Evolutionary conservation across 352 stramenopile genomes (phyloP).

Genomic region (Discostella stelligera): DNA sequence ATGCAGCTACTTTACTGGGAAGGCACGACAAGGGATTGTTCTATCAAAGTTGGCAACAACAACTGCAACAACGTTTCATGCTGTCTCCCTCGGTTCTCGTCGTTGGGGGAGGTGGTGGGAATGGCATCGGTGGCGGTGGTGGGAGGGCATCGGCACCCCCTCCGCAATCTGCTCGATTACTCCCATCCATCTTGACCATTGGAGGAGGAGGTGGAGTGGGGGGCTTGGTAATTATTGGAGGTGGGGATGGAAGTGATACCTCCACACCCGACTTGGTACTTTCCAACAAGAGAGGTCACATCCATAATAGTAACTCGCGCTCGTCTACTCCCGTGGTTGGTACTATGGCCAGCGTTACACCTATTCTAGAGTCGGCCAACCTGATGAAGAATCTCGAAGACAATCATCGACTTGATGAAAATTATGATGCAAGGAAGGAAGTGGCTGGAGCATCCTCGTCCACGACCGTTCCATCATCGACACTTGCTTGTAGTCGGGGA

Average conservation of each 20-base stretch:
- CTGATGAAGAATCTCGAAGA: neutral
- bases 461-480: neutral
- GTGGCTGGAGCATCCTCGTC: neutral
- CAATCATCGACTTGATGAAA: neutral
- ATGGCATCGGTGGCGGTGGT: conserved; percentile 10
- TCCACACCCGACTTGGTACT: neutral
- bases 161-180: neutral
- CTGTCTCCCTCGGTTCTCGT: neutral
- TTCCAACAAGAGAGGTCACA: conserved; percentile 9
- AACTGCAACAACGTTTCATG: neutral
- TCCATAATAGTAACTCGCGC: conserved; percentile 7
- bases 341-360: conserved; percentile 7
- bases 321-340: conserved; percentile 8
- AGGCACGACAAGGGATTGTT: conserved; percentile 8
- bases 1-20: neutral
- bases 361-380: neutral
- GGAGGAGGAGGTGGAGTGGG: neutral
- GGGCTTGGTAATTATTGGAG: neutral
- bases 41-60: conserved; percentile 7
- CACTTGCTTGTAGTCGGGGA: conserved; percentile 5
- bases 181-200: neutral
- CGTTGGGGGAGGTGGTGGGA: conserved; percentile 8
- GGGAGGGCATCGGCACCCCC: conserved; percentile 37
- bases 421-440: neutral
- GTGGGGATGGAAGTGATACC: neutral